phyloP scores from a whole-genome alignment of 2,329 filamentous ascomycete genomes.

The Pseudogymnoascus sp. region DNA sequence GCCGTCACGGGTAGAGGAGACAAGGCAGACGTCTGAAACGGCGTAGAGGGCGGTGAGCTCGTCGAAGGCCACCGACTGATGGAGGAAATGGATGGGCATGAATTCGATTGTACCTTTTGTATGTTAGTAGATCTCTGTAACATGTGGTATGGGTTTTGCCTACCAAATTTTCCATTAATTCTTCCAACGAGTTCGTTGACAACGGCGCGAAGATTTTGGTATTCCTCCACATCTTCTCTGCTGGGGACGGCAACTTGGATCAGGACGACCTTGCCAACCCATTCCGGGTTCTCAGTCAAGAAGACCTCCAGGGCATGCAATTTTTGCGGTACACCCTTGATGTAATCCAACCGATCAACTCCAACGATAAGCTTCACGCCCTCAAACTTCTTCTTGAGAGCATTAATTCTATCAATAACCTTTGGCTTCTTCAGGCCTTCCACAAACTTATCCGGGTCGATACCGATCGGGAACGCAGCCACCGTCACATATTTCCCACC shows the following conservation, averaged over 20 bases:
- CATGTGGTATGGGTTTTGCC: constrained; percentile 17
- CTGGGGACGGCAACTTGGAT: constrained; percentile 95
- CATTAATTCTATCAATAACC: constrained; percentile 79
- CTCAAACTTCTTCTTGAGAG: constrained; percentile 82
- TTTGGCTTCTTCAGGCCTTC: constrained; percentile 79
- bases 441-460: constrained; percentile 93
- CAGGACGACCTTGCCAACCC: constrained; percentile 94
- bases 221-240: constrained; percentile 92
- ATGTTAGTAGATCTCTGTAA: constrained; percentile 14
- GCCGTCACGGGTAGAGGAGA: constrained; percentile 91
- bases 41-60: constrained; percentile 92
- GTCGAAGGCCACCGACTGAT: constrained; percentile 91
- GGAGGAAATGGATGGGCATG: constrained; percentile 97
- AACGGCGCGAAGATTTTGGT: constrained; percentile 89
- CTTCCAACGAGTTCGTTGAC: constrained; percentile 95
- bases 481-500: constrained; percentile 83
- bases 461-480: constrained; percentile 94
- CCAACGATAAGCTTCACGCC: constrained; percentile 95
- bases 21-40: constrained; percentile 83
- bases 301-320: constrained; percentile 95
- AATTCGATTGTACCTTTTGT: constrained; percentile 77
- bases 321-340: constrained; percentile 98
- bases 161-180: constrained; percentile 90
- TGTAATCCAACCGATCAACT: constrained; percentile 94
- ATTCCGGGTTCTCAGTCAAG: constrained; percentile 91